Percentiles rank a stretch among this genome's conserved stretches.
Conservation (phyloP, 192 early-diverging fungal genomes). For the Gryganskiella cystojenkinii region DNA sequence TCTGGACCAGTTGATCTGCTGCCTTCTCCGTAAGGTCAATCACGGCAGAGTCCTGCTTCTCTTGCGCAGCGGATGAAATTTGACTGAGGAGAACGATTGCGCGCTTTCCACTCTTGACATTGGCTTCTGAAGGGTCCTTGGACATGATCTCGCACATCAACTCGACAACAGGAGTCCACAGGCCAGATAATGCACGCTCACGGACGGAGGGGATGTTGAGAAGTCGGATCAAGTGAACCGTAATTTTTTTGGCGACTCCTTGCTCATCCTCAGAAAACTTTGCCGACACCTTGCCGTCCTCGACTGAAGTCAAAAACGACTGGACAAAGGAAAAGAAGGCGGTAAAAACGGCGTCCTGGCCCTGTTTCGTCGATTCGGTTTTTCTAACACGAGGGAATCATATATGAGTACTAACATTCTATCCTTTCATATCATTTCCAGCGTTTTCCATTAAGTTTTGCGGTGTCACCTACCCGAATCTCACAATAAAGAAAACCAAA, state of each 20-base stretch:
- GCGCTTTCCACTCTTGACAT: slow-evolving; percentile 37
- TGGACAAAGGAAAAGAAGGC: slow-evolving; percentile 19
- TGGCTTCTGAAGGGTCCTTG: slow-evolving; percentile 15
- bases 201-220: slow-evolving; percentile 42
- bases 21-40: slow-evolving; percentile 35
- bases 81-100: slow-evolving; percentile 24
- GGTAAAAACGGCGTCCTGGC: slow-evolving; percentile 37
- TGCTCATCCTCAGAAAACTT: slow-evolving; percentile 40
- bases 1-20: slow-evolving; percentile 42
- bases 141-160: slow-evolving; percentile 33
- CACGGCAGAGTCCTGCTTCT: slow-evolving; percentile 18
- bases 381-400: not conserved
- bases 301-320: slow-evolving; percentile 17
- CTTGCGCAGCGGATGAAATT: slow-evolving; percentile 9
- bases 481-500: slow-evolving; percentile 62
- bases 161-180: slow-evolving; percentile 32
- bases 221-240: slow-evolving; percentile 22
- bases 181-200: slow-evolving; percentile 18
- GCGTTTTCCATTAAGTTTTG: too few species aligned
- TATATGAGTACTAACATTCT: not conserved
- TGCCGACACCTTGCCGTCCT: slow-evolving; percentile 11
- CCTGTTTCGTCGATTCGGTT: slow-evolving; percentile 37
- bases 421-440: too few species aligned
- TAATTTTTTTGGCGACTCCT: slow-evolving; percentile 25
- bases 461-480: slow-evolving; percentile 57